Percentiles rank a stretch among this genome's conserved stretches.
Evolutionary conservation across 148 eudicot species (phyloP).

Genomic region (Heliosperma pusillum): DNA sequence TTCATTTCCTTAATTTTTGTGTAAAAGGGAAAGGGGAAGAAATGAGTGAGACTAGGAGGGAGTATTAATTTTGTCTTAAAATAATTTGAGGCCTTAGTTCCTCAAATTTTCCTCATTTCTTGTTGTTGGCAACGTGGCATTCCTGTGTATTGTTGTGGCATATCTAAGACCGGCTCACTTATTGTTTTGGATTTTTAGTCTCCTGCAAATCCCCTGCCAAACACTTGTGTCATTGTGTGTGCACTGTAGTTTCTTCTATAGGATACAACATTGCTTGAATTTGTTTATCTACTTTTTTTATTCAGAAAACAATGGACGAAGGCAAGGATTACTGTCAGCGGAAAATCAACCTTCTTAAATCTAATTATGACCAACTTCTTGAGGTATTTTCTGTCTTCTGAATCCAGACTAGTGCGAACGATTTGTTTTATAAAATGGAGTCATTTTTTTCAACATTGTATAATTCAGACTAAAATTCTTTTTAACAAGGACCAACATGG

Average conservation of each 20-base stretch:
- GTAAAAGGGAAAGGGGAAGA: too few species aligned
- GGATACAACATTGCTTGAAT: not conserved
- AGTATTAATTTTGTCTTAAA: too few species aligned
- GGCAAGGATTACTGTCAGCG: conserved; percentile 97
- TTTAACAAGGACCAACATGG: not conserved
- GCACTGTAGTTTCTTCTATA: not conserved
- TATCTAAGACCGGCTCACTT: not conserved
- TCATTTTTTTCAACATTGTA: too few species aligned
- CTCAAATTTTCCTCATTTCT: not conserved
- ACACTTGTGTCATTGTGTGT: not conserved
- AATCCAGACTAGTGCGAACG: not conserved
- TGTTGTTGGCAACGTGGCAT: not conserved
- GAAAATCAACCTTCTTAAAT: conserved; percentile 81
- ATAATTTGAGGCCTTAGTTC: not conserved
- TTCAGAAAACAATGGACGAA: conserved; percentile 87
- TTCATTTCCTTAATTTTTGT: too few species aligned
- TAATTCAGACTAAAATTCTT: too few species aligned
- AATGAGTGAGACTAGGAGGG: too few species aligned
- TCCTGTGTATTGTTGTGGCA: not conserved
- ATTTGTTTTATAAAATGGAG: not conserved
- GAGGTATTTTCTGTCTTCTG: conserved; percentile 48
- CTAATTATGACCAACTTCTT: conserved; percentile 91
- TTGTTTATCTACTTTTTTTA: conserved; percentile 20
- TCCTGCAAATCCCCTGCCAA: not conserved
- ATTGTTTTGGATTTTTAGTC: not conserved